Percentiles rank a stretch among this genome's conserved stretches.
These are phyloP conservation scores for Cercophora scortea DNA, from an alignment of 495 filamentous ascomycete genomes.

Conservation along the genomic window DNA sequence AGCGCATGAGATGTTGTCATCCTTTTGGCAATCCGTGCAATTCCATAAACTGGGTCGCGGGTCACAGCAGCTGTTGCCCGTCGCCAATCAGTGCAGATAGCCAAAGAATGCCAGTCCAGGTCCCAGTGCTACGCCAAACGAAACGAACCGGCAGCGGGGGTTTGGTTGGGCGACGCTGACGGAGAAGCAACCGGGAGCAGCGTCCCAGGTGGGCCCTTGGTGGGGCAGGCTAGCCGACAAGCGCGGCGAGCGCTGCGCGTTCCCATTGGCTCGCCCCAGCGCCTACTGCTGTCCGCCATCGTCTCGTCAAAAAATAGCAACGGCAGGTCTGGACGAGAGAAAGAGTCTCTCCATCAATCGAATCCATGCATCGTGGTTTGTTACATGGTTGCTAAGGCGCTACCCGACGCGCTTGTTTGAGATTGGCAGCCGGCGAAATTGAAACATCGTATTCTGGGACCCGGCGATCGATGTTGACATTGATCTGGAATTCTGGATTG, in stretches of 20 bases:
- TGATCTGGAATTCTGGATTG: neutral
- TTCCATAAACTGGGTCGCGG: no score
- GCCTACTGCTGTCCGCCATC: constrained; percentile 8
- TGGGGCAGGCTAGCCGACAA: no score
- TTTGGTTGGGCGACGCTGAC: constrained; percentile 1
- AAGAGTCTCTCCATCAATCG: constrained; percentile 4
- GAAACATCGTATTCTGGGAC: neutral
- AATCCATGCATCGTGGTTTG: neutral
- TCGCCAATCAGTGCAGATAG: no score
- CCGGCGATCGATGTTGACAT: neutral
- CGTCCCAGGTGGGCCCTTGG: no score
- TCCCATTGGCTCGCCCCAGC: constrained; percentile 10
- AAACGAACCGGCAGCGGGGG: no score
- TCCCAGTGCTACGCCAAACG: no score
- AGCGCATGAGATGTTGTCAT: no score
- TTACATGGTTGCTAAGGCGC: neutral
- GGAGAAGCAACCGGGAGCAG: no score
- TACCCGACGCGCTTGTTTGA: constrained; percentile 2
- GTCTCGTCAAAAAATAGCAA: constrained; percentile 7
- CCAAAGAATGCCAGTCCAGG: no score
- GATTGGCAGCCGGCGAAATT: neutral
- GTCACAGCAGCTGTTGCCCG: neutral
- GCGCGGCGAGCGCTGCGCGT: neutral
- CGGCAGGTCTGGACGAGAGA: neutral
- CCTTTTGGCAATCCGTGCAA: no score